A percentile compares a stretch with the other conserved stretches of the same genome.
Evolutionary conservation across 768 basidiomycete species (phyloP).

Genomic region (Gautieria morchelliformis): DNA sequence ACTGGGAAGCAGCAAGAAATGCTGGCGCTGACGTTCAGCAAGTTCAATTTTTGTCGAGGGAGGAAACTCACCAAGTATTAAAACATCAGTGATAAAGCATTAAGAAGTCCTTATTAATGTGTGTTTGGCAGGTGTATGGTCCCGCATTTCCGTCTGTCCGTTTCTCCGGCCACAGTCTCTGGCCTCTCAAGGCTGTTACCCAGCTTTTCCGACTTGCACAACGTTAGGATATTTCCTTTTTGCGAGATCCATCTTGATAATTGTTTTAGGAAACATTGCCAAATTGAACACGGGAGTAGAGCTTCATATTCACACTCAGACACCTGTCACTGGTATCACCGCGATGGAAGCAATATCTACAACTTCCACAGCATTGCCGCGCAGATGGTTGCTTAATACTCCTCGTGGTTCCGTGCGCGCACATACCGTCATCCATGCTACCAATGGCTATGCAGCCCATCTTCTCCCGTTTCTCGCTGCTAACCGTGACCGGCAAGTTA

Average conservation of each 20-base stretch:
- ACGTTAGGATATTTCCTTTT: neutral
- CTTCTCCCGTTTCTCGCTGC: conserved; percentile 57
- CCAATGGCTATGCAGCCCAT: conserved; percentile 74
- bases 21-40: conserved; percentile 40
- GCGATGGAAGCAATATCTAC: conserved; percentile 7
- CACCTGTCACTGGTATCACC: conserved; percentile 48
- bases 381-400: conserved; percentile 49
- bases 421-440: conserved; percentile 70
- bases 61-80: conserved; percentile 40
- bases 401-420: conserved; percentile 56
- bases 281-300: conserved; percentile 21
- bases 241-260: neutral
- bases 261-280: conserved; percentile 7
- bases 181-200: conserved; percentile 76
- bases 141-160: conserved; percentile 42
- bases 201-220: conserved; percentile 41
- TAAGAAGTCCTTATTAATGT: neutral
- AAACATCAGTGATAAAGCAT: neutral
- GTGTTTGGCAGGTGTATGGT: conserved; percentile 27
- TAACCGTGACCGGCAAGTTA: conserved; percentile 26
- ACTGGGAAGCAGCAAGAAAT: conserved; percentile 42
- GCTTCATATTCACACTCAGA: conserved; percentile 60
- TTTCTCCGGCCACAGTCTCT: conserved; percentile 54
- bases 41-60: conserved; percentile 37
- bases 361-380: conserved; percentile 13